Percentiles rank a stretch among this genome's conserved stretches.
Evolutionary conservation across 805 yeast genomes (phyloP).

Genomic region (Zygosaccharomyces gambellarensis): DNA sequence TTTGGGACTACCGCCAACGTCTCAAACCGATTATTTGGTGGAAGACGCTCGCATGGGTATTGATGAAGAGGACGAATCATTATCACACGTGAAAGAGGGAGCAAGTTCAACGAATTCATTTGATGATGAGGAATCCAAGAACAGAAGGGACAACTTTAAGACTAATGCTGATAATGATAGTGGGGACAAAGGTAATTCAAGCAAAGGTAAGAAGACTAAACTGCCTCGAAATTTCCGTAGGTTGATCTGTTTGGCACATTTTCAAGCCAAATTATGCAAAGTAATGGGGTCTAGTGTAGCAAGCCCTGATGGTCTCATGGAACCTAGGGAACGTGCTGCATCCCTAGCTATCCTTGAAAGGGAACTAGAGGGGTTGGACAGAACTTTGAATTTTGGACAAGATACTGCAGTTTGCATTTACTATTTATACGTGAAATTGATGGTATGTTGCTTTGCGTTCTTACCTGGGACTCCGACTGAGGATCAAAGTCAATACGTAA

Average conservation of each 20-base stretch:
- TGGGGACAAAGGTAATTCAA: neutral
- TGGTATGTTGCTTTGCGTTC: conserved; percentile 85
- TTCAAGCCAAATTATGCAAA: conserved; percentile 76
- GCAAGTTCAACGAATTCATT: neutral
- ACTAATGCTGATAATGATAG: neutral
- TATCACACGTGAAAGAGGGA: conserved; percentile 10
- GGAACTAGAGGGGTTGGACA: conserved; percentile 69
- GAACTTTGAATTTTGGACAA: conserved; percentile 57
- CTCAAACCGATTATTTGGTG: conserved; percentile 74
- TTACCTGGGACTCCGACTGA: conserved; percentile 84
- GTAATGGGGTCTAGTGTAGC: conserved; percentile 84
- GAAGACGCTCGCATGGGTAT: conserved; percentile 72
- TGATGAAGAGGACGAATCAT: conserved; percentile 17
- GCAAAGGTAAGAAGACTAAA: conserved; percentile 2
- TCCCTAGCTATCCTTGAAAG: conserved; percentile 71
- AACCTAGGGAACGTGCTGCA: conserved; percentile 76
- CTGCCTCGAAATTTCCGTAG: conserved; percentile 71
- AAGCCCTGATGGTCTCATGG: conserved; percentile 84
- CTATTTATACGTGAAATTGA: conserved; percentile 69
- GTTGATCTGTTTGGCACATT: conserved; percentile 66
- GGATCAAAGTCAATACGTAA: conserved; percentile 80
- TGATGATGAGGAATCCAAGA: neutral
- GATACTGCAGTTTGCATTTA: conserved; percentile 71
- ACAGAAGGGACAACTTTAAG: neutral
- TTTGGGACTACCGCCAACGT: conserved; percentile 81